Base-by-base conservation (phyloP, 768 basidiomycete genomes). In the Phaeotremella skinneri region DNA sequence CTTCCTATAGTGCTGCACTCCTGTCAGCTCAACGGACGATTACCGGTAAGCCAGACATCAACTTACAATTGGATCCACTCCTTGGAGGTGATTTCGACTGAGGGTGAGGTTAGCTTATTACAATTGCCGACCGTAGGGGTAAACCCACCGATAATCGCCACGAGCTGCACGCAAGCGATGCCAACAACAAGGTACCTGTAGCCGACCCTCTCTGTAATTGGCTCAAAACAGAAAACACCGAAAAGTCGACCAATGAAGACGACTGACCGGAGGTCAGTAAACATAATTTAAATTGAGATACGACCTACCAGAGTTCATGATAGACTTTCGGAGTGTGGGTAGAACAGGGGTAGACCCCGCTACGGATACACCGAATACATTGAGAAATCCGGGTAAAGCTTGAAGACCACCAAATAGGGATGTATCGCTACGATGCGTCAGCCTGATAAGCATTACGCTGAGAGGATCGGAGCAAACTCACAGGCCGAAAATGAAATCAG, bases 401-500 rank as follows among this genome's bases (percentile, higher is more conserved):
- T 45, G 43, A 21, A 45, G 43, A 23, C 6, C 6, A 45, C 43
- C 43, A 20, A 45, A 45, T 13, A 20, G 6, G 13, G 9, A 7
- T 11, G 43, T 23, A 45, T 45, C 43, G 25, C 62, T 63, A 27
- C 17, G 3, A 16, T 23, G 7, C 4, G 32, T 51, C 23, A 51
- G 29, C 14, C 3, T 20, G 20, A 37, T 17, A 7, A 17, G 7
- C 34, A n/a, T n/a, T 37, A 7, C 7, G 17, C 17, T 37, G 34
- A 37, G 34, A 7, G 9, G 13, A 14, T 17, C 20, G 20, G 39
- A 4, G 16, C 50, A 9, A 3, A 52, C 51, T 50, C 27, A 59
- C 57, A 49, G 49, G 32, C 58, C 63, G 32, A 64, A 64, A 20
- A 56, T 57, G 42, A 64, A 50, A 52, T 64, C 59, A 20, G 41